These are phyloP conservation scores for Phytopythium sindhum DNA, from an alignment of 352 stramenopile genomes.

Conservation along the genomic window DNA sequence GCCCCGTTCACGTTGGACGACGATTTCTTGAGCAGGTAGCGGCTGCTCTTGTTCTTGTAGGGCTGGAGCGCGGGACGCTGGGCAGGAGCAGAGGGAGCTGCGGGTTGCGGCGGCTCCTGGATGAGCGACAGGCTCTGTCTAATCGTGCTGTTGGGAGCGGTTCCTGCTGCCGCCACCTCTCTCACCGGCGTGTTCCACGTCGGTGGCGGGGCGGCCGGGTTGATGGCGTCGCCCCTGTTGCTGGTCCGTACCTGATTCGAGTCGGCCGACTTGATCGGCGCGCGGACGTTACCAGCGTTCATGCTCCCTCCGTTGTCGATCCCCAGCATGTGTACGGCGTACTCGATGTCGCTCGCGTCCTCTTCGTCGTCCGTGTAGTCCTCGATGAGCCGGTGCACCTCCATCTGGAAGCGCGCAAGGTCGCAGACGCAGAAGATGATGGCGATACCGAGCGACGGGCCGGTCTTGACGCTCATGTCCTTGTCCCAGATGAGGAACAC, in stretches of 20 bases:
- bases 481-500: constrained; percentile 62
- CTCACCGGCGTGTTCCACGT: neutral
- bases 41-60: constrained; percentile 5
- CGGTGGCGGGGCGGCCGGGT: neutral
- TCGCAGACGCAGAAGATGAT: constrained; percentile 72
- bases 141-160: neutral
- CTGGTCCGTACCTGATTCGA: constrained; percentile 10
- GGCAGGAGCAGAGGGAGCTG: neutral
- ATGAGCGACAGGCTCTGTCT: neutral
- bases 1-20: neutral
- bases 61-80: neutral
- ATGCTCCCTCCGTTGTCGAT: neutral
- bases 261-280: neutral
- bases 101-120: neutral
- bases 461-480: constrained; percentile 71
- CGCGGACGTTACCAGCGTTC: neutral
- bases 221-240: neutral
- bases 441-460: constrained; percentile 58
- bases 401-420: constrained; percentile 68
- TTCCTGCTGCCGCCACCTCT: neutral
- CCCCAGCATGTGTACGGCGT: constrained; percentile 10
- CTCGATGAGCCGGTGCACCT: constrained; percentile 65
- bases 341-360: constrained; percentile 22
- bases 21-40: constrained; percentile 11
- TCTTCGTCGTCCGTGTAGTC: constrained; percentile 53